Base-by-base conservation (phyloP, 495 filamentous ascomycete species). In the Podospora pseudoanserina region DNA sequence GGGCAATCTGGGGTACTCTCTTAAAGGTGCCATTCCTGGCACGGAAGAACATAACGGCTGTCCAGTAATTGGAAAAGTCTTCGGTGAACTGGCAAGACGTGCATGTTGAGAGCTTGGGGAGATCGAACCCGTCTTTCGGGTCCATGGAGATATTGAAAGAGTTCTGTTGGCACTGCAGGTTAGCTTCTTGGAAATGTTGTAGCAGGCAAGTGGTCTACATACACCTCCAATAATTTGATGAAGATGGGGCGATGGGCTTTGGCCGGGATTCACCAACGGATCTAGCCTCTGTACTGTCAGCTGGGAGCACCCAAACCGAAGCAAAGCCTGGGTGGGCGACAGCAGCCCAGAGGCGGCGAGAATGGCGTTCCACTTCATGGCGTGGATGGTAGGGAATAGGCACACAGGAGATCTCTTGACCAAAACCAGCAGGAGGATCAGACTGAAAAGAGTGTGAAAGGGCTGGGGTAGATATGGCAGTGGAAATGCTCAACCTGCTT, bases 271-370 rank as follows among this genome's bases (percentile, higher is more conserved):
- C 54, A 76, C 74, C 20, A 69, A 65, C 11, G 75, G 74, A 30
- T 77, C 75, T 5, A 77, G 64, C 23, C 74, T 74, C 15, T 77
- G 72, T 53, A 74, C 63, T 5, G 69, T 73, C 19, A 76, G 63
- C 32, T 68, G 67, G 7, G 75, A 69, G 53, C 75, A 91, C 9
- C 89, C 89, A 74, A 92, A 90, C 0, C 90, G 90, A 27, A 91
- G 79, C 71, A 88, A 63, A 28, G 70, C 74, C 13, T 53, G 32
- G 34, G 69, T 57, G 6, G 82, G 79, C 72, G 82, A 73, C n/a
- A 53, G 74, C 27, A 85, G 78, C 74, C 82, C 81, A n/a, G 79
- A 70, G 72, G 77, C 80, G 23, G 78, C 75, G 68, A 80, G 59
- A 56, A 80, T 68, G 20, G 71, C 69, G 55, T 80, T 77, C 72